A percentile compares a stretch with the other conserved stretches of the same genome.
phyloP scores from a whole-genome alignment of 106 monocot species.

The Dendrobium chrysotoxum region DNA sequence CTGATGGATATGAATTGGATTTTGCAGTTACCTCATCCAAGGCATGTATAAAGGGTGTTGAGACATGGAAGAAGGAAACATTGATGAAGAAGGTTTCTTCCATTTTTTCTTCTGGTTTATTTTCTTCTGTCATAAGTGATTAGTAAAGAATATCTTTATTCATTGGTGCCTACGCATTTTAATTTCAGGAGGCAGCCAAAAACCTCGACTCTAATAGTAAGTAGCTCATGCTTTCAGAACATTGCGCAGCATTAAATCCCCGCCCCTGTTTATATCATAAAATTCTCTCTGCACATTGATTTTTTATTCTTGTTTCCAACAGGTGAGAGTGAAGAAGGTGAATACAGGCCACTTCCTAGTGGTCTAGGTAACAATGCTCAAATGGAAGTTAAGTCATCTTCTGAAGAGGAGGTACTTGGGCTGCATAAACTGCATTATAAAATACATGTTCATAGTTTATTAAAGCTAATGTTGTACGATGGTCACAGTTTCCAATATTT shows the following conservation, averaged over 20 bases:
- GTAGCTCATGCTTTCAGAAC: neutral
- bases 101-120: neutral
- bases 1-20: neutral
- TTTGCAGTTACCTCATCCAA: constrained; percentile 58
- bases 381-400: constrained; percentile 15
- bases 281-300: neutral
- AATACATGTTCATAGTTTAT: neutral
- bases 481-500: constrained; percentile 36
- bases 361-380: constrained; percentile 21
- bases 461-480: neutral
- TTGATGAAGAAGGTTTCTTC: constrained; percentile 44
- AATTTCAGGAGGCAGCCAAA: constrained; percentile 47
- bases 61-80: constrained; percentile 90
- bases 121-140: neutral
- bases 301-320: neutral
- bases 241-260: neutral
- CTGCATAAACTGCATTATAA: neutral
- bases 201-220: constrained; percentile 31
- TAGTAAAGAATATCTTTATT: neutral
- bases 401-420: constrained; percentile 31
- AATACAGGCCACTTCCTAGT: constrained; percentile 49
- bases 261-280: neutral
- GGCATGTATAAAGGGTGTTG: constrained; percentile 72
- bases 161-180: neutral
- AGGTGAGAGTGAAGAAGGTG: constrained; percentile 31